Evolutionary conservation across 1,284 basidiomycete genomes (phyloP).

Genomic region (Mycena sp.): DNA sequence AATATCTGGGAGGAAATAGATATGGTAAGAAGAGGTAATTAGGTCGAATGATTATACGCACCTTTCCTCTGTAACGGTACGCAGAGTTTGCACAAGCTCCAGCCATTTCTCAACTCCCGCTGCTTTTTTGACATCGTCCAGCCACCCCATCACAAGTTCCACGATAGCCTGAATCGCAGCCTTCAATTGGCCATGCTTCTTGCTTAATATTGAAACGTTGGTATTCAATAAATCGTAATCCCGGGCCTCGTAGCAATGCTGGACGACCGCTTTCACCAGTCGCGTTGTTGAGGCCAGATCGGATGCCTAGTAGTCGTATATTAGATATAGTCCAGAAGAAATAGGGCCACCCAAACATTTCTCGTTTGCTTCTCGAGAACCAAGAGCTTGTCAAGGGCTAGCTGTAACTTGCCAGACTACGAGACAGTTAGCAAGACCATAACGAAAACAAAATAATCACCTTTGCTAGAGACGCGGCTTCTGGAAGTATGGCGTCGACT

Average conservation of each 20-base stretch:
- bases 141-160: conserved; percentile 84
- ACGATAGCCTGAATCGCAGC: conserved; percentile 91
- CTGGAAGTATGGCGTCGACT: conserved; percentile 69
- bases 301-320: conserved; percentile 71
- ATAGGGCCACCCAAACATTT: conserved; percentile 69
- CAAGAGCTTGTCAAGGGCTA: conserved; percentile 91
- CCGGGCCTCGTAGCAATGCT: conserved; percentile 77
- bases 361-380: conserved; percentile 95
- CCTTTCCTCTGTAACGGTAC: conserved; percentile 96
- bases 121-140: conserved; percentile 76
- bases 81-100: conserved; percentile 87
- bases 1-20: conserved; percentile 75
- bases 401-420: conserved; percentile 81
- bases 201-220: conserved; percentile 81
- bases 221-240: conserved; percentile 79
- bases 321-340: conserved; percentile 23
- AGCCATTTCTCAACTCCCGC: conserved; percentile 84
- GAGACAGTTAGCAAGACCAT: conserved; percentile 7
- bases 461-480: conserved; percentile 63
- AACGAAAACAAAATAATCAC: conserved; percentile 45
- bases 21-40: background rate
- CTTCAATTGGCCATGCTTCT: conserved; percentile 98
- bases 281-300: conserved; percentile 92
- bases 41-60: conserved; percentile 38
- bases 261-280: conserved; percentile 79